Conservation (phyloP, 768 basidiomycete species). For the Pleurotus cornucopiae region DNA sequence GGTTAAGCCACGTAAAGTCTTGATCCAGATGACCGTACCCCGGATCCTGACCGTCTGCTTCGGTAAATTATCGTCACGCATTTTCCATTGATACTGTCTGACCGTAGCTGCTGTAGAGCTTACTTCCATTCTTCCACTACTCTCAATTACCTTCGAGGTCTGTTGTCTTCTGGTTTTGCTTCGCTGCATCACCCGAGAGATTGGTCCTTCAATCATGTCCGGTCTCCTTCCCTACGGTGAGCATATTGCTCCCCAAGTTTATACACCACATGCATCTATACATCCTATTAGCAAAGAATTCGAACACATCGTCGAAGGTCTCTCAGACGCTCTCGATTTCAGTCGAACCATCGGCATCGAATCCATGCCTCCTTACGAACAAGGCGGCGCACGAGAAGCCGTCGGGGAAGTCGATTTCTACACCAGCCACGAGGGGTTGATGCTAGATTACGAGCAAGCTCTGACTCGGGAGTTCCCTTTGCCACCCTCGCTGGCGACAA, state of each 20-base stretch:
- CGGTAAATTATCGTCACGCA: constrained; percentile 37
- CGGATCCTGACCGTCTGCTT: constrained; percentile 87
- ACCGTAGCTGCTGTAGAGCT: constrained; percentile 45
- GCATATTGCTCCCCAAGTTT: constrained; percentile 14
- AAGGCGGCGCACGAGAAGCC: constrained; percentile 64
- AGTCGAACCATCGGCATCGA: constrained; percentile 82
- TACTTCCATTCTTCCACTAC: constrained; percentile 97
- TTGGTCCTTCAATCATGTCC: constrained; percentile 92
- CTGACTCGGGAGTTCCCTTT: constrained; percentile 70
- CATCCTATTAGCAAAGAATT: constrained; percentile 61
- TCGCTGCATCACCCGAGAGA: constrained; percentile 86
- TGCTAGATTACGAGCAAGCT: constrained; percentile 90
- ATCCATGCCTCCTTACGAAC: constrained; percentile 56
- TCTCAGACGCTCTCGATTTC: constrained; percentile 92
- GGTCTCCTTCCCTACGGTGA: constrained; percentile 71
- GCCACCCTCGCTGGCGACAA: constrained; percentile 19
- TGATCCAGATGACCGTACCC: constrained; percentile 72
- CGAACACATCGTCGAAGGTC: constrained; percentile 75
- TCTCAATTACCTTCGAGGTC: constrained; percentile 84
- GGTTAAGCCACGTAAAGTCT: constrained; percentile 35
- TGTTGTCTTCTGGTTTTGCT: constrained; percentile 91
- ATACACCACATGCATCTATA: neutral
- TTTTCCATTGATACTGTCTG: neutral
- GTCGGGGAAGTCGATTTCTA: constrained; percentile 92
- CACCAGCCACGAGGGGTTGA: constrained; percentile 91